Evolutionary conservation across 768 basidiomycete genomes (phyloP).

Genomic region (Pilatotrama ljubarskyi): DNA sequence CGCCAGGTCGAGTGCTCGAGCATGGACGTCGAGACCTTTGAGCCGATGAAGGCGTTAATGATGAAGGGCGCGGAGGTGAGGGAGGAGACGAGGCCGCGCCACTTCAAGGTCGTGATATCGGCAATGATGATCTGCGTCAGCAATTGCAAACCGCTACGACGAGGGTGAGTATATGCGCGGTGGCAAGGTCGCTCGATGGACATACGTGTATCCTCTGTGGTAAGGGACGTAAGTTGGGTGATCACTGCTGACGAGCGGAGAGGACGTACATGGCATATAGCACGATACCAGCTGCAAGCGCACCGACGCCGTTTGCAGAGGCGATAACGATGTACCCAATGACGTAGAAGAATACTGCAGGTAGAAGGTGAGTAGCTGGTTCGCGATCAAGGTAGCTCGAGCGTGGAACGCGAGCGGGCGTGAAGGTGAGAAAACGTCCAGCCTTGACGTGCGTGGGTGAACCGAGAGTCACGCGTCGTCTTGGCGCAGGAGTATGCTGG

Average conservation of each 20-base stretch:
- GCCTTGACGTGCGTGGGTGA: not conserved
- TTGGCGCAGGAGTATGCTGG: too few species aligned
- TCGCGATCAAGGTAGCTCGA: too few species aligned
- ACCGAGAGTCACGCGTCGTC: too few species aligned
- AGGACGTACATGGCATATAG: constrained; percentile 53
- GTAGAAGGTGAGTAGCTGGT: too few species aligned
- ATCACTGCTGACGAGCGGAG: constrained; percentile 6
- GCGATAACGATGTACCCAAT: constrained; percentile 40
- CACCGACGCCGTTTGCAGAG: constrained; percentile 27
- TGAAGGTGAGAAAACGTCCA: not conserved
- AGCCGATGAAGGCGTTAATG: constrained; percentile 65
- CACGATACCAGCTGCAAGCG: constrained; percentile 43
- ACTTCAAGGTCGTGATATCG: constrained; percentile 32
- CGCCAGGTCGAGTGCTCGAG: constrained; percentile 55
- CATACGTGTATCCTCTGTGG: constrained; percentile 60
- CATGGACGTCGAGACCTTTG: constrained; percentile 53
- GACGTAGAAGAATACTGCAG: constrained; percentile 42
- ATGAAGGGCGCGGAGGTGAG: constrained; percentile 54
- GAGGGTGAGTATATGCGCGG: constrained; percentile 4
- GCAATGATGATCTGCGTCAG: constrained; percentile 52
- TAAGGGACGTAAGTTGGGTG: constrained; percentile 24
- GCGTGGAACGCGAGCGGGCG: too few species aligned
- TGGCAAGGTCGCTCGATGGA: constrained; percentile 2
- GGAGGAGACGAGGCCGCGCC: constrained; percentile 41
- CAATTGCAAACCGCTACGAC: constrained; percentile 54